Evolutionary conservation across 148 eudicot genomes (phyloP).

Genomic region (Gaultheria prostrata): DNA sequence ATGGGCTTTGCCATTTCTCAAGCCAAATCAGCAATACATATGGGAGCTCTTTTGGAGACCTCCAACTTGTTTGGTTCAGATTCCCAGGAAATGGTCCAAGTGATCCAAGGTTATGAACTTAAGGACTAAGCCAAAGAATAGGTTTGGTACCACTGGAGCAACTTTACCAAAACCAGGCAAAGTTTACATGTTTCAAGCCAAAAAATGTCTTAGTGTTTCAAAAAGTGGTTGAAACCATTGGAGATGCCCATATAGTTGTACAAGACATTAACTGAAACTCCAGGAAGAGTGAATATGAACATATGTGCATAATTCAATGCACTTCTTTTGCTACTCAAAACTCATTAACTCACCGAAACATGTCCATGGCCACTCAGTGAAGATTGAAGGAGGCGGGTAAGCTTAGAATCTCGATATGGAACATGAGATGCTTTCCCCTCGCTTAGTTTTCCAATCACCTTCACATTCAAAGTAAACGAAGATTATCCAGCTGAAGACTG

Average conservation of each 20-base stretch:
- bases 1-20: not conserved
- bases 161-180: not conserved
- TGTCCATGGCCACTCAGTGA: constrained; percentile 97
- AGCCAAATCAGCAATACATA: not conserved
- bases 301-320: not conserved
- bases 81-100: not conserved
- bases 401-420: constrained; percentile 97
- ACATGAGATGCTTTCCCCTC: constrained; percentile 97
- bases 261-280: not conserved
- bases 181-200: not conserved
- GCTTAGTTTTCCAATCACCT: constrained; percentile 99
- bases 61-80: not conserved
- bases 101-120: not conserved
- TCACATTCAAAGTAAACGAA: constrained; percentile 20
- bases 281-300: not conserved
- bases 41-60: not conserved
- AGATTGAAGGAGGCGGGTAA: constrained; percentile 90
- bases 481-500: constrained; percentile 10
- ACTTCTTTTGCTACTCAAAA: constrained; percentile 12
- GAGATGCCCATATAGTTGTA: constrained; percentile 1
- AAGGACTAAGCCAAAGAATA: not conserved
- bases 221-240: not conserved
- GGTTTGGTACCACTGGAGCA: not conserved
- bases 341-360: constrained; percentile 89
- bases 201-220: not conserved